Evolutionary conservation across 2,329 filamentous ascomycete species (phyloP).

Genomic region (Aspergillus sp.): DNA sequence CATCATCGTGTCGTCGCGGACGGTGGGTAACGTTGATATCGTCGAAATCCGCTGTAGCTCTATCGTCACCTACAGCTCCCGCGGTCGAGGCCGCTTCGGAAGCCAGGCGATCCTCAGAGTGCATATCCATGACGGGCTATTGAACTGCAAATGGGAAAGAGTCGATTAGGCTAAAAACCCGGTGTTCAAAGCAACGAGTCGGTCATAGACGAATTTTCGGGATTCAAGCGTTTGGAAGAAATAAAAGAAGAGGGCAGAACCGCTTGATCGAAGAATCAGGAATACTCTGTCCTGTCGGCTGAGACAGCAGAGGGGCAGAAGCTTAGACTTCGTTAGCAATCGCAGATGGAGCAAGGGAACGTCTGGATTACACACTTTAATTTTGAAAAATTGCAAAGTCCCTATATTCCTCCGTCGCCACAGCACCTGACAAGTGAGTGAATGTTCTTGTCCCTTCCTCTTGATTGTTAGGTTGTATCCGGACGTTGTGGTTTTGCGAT

Average conservation of each 20-base stretch:
- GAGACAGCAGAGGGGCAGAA: slow-evolving; percentile 25
- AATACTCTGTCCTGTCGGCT: slow-evolving; percentile 12
- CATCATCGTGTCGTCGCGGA: slow-evolving; percentile 71
- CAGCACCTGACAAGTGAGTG: slow-evolving; percentile 15
- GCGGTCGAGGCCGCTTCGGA: slow-evolving; percentile 72
- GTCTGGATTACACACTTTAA: slow-evolving; percentile 14
- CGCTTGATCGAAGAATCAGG: slow-evolving; percentile 4
- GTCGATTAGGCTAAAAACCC: slow-evolving; percentile 55
- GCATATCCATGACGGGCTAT: slow-evolving; percentile 36
- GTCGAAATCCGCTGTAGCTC: slow-evolving; percentile 65
- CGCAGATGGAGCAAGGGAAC: not conserved
- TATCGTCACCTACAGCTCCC: slow-evolving; percentile 70
- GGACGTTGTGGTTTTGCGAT: slow-evolving; percentile 12
- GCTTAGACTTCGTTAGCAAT: slow-evolving; percentile 7
- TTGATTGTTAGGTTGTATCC: slow-evolving; percentile 3
- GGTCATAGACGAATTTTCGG: not conserved
- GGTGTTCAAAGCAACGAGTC: not conserved
- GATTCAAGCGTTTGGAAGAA: slow-evolving; percentile 4
- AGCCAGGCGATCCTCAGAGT: slow-evolving; percentile 74
- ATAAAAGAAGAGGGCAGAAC: slow-evolving; percentile 22
- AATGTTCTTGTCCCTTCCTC: slow-evolving; percentile 10
- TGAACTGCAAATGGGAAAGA: slow-evolving; percentile 43
- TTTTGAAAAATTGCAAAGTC: slow-evolving; percentile 4
- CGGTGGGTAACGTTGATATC: slow-evolving; percentile 67
- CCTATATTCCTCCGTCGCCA: slow-evolving; percentile 17